Conservation (phyloP, 805 yeast species). For the Barnettozyma vustinii region DNA sequence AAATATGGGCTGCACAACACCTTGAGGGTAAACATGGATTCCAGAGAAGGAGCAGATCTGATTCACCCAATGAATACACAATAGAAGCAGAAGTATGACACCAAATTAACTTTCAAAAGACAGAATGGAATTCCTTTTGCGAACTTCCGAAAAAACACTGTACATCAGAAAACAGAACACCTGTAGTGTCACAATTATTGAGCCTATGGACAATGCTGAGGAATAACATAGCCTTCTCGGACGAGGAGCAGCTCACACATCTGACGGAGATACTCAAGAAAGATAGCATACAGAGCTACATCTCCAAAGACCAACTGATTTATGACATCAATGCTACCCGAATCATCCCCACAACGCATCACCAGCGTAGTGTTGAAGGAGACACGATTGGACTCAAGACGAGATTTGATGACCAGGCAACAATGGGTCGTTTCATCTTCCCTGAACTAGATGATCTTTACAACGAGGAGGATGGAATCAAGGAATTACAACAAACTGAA, state of each 20-base stretch:
- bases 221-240: conserved; percentile 2
- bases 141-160: no score
- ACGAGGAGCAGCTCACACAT: not conserved
- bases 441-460: conserved; percentile 7
- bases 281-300: conserved; percentile 1
- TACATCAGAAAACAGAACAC: not conserved
- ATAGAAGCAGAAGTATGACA: no score
- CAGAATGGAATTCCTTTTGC: no score
- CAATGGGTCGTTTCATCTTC: conserved; percentile 14
- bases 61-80: no score
- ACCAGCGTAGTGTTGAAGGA: conserved; percentile 16
- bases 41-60: no score
- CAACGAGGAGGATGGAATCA: conserved; percentile 5
- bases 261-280: conserved; percentile 1
- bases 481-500: conserved; percentile 9
- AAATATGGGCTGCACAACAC: no score
- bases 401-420: conserved; percentile 22
- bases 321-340: conserved; percentile 8
- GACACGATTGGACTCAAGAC: conserved; percentile 21
- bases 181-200: not conserved
- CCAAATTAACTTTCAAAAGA: no score
- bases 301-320: conserved; percentile 6
- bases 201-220: not conserved
- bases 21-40: no score
- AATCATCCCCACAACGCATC: conserved; percentile 14